Evolutionary conservation across 1,284 basidiomycete species (phyloP), one percentile per base, ranked within the genome.

Genomic region (Psilocybe mexicana): DNA sequence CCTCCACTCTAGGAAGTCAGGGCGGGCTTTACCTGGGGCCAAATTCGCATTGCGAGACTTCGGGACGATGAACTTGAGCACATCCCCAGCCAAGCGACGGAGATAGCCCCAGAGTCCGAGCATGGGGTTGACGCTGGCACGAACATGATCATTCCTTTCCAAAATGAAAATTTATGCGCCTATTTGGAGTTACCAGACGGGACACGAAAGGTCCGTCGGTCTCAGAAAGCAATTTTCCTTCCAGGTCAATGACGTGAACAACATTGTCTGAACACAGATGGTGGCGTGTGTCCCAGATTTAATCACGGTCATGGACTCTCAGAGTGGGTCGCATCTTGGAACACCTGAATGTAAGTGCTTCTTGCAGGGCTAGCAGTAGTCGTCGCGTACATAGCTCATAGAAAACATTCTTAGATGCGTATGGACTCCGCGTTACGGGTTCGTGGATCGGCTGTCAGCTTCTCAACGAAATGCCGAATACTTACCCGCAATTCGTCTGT

Each of bases 121-220:
- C 61, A 54, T 3, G 18, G 30, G n/a, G 58, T 40, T 26, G 59
- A 59, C 36, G 28, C 56, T 8, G 62, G 65, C 2, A 61, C 63
- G 28, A 67, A 65, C 5, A 60, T 76, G 54, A 44, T 72, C 55
- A 80, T 84, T 47, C 81, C 82, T 2, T 84, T 85, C 72, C 81
- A 84, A 65, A 85, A 85, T 64, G 82, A 85, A 65, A 84, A 85
- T 63, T 67, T 84, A 2, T 76, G 75, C 54, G 79, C 76, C 7
- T 77, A 80, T 59, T 55, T 78, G 35, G 74, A 77, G 26, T 59
- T 54, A n/a, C 33, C 57, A 4, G 63, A 67, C 48, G 66, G 67
- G 10, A 55, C 62, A 18, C 53, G 61, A 57, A 65, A 52, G 54
- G 69, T 69, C 50, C 24, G 35, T 45, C 3, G 6, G n/a, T 24